Base-by-base conservation (phyloP, 2,329 filamentous ascomycete genomes). In the Aspergillus hortae region DNA sequence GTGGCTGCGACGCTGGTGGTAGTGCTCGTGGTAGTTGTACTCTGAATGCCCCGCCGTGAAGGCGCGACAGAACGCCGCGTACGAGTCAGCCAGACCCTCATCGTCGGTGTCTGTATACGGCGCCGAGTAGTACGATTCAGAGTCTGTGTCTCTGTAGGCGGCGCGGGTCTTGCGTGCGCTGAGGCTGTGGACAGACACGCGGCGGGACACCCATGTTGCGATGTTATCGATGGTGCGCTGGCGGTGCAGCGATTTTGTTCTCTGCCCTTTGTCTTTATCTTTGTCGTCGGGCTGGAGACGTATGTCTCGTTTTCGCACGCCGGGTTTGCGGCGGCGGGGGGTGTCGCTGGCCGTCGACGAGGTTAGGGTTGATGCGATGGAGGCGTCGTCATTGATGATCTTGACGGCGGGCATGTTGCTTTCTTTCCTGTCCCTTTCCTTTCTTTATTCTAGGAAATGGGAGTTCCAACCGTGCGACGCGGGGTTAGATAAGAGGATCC, bases 31-130 rank as follows among this genome's bases (percentile, higher is more conserved):
- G 40, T 42, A 17, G 40, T 23, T 12, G 19, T 23, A 23, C 17
- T 42, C 40, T 5, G 40, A 6, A 42, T 42, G 43, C 6, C 50
- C 53, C 9, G 51, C 48, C 4, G 51, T 56, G 41, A 58, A 59
- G 1, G 55, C 54, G 7, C 45, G 51, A 30, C 52, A 55, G 21
- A 52, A 58, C 4, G 56, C 54, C 14, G 55, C 53, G 11, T 58
- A 61, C 6, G 49, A 52, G 12, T 44, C 44, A 1, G 25, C 45
- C 6, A n/a, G 23, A 12, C n/a, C 27, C 19, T 48, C 48, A 27
- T 25, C 46, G 21, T 27, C 33, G 10, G 25, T 10, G 9, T 38
- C 17, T n/a, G 15, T 32, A 9, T 32, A 32, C 12, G 43, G 23
- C 12, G 43, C 14, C 17, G 23, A n/a, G n/a, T 27, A 17, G 12